Evolutionary conservation across 2,329 filamentous ascomycete species (phyloP).

Genomic region (Diplodia scrobiculata): DNA sequence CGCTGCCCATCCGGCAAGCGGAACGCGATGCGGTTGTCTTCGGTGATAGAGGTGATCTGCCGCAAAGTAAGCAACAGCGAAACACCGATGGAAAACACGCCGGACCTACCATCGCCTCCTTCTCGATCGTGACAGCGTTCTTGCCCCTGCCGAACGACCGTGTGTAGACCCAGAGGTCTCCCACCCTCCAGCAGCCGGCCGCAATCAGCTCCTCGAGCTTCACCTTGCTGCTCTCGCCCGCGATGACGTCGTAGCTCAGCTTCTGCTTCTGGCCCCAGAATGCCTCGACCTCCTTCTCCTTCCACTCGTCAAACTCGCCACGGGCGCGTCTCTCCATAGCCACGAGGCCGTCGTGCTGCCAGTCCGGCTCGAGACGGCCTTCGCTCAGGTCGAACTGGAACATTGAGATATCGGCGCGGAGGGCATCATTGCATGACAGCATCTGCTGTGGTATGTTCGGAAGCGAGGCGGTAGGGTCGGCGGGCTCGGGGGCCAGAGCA

Average conservation of each 20-base stretch:
- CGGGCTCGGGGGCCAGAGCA: background rate
- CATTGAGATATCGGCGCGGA: conserved; percentile 56
- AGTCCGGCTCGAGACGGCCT: conserved; percentile 60
- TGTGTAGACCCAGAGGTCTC: conserved; percentile 30
- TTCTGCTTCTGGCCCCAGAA: conserved; percentile 61
- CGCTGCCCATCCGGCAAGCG: conserved; percentile 5
- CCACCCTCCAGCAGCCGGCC: conserved; percentile 26
- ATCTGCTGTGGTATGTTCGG: conserved; percentile 32
- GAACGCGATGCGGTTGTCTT: conserved; percentile 13
- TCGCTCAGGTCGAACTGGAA: conserved; percentile 59
- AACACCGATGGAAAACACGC: background rate
- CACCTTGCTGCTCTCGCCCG: conserved; percentile 49
- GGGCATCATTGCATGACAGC: conserved; percentile 46
- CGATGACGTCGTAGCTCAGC: conserved; percentile 34
- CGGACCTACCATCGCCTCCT: conserved; percentile 28
- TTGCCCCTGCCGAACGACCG: conserved; percentile 18
- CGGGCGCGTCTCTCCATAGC: conserved; percentile 56
- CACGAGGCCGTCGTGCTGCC: conserved; percentile 57
- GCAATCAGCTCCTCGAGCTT: conserved; percentile 34
- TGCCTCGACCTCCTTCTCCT: conserved; percentile 57
- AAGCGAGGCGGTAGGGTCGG: background rate
- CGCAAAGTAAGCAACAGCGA: background rate
- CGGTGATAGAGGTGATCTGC: conserved; percentile 24
- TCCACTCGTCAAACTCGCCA: conserved; percentile 61
- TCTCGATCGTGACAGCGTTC: conserved; percentile 27